These are phyloP conservation scores for Hanseniaspora jakobsenii DNA, from an alignment of 805 yeast genomes.

Conservation along the genomic window DNA sequence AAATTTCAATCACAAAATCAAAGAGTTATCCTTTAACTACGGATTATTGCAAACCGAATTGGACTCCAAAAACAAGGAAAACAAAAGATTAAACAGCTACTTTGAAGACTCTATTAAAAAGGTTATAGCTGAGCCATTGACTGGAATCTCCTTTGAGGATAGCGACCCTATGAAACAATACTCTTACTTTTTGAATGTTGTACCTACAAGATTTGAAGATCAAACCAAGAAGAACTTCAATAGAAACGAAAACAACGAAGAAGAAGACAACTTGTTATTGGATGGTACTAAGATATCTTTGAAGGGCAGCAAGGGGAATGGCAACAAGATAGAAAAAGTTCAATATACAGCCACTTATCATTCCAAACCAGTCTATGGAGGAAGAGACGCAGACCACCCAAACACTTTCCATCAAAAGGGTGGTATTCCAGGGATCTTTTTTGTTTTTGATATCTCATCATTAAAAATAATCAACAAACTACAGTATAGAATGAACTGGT, in stretches of 20 bases:
- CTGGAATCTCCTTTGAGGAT: constrained; percentile 33
- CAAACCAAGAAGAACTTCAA: constrained; percentile 29
- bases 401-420: constrained; percentile 71
- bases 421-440: constrained; percentile 81
- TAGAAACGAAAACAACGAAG: not conserved
- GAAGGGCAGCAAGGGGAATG: not conserved
- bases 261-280: not conserved
- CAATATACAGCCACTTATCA: constrained; percentile 84
- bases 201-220: constrained; percentile 72
- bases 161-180: constrained; percentile 49
- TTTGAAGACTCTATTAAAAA: constrained; percentile 20
- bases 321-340: constrained; percentile 50
- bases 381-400: constrained; percentile 83
- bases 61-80: constrained; percentile 23
- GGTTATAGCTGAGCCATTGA: constrained; percentile 54
- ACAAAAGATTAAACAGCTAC: constrained; percentile 2
- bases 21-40: constrained; percentile 76
- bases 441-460: constrained; percentile 85
- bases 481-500: constrained; percentile 55
- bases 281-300: constrained; percentile 9
- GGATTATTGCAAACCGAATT: too few relatives aligned
- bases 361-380: constrained; percentile 75
- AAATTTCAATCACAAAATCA: constrained; percentile 63
- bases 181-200: constrained; percentile 78
- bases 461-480: constrained; percentile 81